Evolutionary conservation across 139 green algal genomes (phyloP), one percentile per base, ranked within the genome.

Genomic region (Zygnema circumcarinatum): DNA sequence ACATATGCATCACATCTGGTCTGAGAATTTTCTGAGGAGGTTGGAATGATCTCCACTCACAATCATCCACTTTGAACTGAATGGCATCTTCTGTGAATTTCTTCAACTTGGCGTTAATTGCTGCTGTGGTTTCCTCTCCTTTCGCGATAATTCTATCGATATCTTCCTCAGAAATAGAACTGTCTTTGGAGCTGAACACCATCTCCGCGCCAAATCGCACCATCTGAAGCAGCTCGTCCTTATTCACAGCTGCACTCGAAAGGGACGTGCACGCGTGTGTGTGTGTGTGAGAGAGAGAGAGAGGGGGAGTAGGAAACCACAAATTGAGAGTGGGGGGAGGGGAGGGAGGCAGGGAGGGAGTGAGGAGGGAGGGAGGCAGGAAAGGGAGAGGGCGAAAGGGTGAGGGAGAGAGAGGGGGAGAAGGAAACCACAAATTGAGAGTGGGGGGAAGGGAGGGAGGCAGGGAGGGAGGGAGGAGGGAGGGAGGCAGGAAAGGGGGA

Each of bases 221-320:
- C 97, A 99, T 99, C 89, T 78, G 90, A 35, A 98, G 92, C 87
- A 99, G 94, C 91, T 99, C 97, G 38, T 99, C 96, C 95, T 99
- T 99, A 94, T 97, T 98, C 16, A 99, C 94, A 20, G 67, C 81
- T 91, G 25, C 79, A 92, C 91, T 42, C 16, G 25, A 25, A 29
- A 25, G 67, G 33, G 29, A 25, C 73, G 29, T 29, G 54, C 54
- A 72, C 54, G 29, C 54, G 54, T n/a, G 56, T 29, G 29, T n/a
- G 56, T 72, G 29, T n/a, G 29, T 72, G 56, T n/a, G 56, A 83
- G 75, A 32, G 74, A 81, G 35, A 35, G 35, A 32, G 2, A 81
- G 56, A 72, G 29, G 29, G 29, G 29, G 25, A 25, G 56, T 25
- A 29, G 56, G 56, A 29, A 16, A 20, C 38, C 35, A 36, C 35